Evolutionary conservation across 768 basidiomycete genomes (phyloP).

Genomic region (Trametes sanguinea): DNA sequence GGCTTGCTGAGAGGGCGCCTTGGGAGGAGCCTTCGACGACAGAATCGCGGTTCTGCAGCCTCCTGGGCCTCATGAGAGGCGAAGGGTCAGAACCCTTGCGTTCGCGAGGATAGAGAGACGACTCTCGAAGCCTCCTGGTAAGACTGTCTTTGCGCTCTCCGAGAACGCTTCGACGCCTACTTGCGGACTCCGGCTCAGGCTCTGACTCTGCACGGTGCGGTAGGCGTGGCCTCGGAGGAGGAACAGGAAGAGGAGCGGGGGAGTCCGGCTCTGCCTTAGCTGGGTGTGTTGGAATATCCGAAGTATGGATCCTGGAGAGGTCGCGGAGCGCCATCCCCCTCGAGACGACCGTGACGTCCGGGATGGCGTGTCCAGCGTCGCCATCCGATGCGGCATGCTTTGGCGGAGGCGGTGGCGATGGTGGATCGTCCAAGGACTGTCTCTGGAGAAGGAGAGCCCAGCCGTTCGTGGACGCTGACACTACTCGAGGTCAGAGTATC

Average conservation of each 20-base stretch:
- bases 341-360: conserved; percentile 1
- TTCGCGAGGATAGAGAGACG: conserved; percentile 10
- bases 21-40: neutral
- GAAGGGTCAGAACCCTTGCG: conserved; percentile 21
- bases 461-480: conserved; percentile 23
- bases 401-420: conserved; percentile 10
- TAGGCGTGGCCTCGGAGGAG: conserved; percentile 4
- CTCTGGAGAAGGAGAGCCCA: conserved; percentile 17
- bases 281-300: conserved; percentile 27
- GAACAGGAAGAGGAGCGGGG: conserved; percentile 14
- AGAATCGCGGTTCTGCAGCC: conserved; percentile 8
- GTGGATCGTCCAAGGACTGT: conserved; percentile 16
- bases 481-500: conserved; percentile 31
- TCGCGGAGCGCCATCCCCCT: conserved; percentile 2
- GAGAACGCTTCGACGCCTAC: conserved; percentile 10
- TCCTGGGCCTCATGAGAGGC: conserved; percentile 1
- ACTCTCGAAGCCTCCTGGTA: conserved; percentile 11
- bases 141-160: conserved; percentile 13
- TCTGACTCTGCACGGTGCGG: conserved; percentile 12
- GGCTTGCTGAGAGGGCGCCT: neutral
- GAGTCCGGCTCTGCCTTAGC: conserved; percentile 22
- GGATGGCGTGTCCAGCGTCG: conserved; percentile 17
- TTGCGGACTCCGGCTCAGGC: conserved; percentile 14
- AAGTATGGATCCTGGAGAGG: conserved; percentile 20
- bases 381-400: conserved; percentile 14